Evolutionary conservation across 208 protist genomes (phyloP).

Genomic region (Trypanosoma melophagium): DNA sequence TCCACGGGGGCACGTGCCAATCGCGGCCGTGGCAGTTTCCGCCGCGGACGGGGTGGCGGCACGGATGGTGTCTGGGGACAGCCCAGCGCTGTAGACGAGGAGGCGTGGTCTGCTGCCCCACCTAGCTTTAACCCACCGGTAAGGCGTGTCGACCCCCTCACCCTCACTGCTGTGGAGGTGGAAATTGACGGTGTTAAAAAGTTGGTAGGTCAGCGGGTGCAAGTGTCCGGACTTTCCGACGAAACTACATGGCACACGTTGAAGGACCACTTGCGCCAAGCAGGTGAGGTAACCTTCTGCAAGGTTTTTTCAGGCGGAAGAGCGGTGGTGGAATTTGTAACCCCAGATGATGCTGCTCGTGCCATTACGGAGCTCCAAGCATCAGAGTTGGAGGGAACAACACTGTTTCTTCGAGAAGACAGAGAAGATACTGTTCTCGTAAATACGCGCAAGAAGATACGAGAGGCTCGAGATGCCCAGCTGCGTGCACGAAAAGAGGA

Average conservation of each 20-base stretch:
- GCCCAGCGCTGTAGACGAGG: constrained; percentile 65
- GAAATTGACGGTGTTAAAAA: constrained; percentile 89
- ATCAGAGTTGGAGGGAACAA: constrained; percentile 82
- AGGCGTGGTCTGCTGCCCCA: constrained; percentile 74
- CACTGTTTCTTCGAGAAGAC: constrained; percentile 83
- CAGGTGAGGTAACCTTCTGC: constrained; percentile 81
- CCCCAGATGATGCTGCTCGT: constrained; percentile 74
- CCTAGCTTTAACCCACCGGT: constrained; percentile 84
- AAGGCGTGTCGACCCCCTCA: constrained; percentile 84
- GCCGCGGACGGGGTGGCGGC: constrained; percentile 28
- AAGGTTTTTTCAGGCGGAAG: constrained; percentile 73
- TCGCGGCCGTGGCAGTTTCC: constrained; percentile 40
- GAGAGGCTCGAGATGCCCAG: constrained; percentile 75
- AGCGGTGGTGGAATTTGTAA: constrained; percentile 84
- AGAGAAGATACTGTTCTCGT: constrained; percentile 85
- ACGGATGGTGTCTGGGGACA: constrained; percentile 61
- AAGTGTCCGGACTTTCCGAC: constrained; percentile 78
- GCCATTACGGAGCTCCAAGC: constrained; percentile 86
- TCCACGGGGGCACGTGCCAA: constrained; percentile 34
- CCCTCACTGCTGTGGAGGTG: constrained; percentile 87
- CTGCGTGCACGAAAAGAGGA: constrained; percentile 79
- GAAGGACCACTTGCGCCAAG: constrained; percentile 88
- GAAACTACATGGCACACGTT: constrained; percentile 88
- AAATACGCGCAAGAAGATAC: constrained; percentile 79
- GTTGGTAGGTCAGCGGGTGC: constrained; percentile 84